Conservation (phyloP, 768 basidiomycete species). For the Tulasnella calospora region DNA sequence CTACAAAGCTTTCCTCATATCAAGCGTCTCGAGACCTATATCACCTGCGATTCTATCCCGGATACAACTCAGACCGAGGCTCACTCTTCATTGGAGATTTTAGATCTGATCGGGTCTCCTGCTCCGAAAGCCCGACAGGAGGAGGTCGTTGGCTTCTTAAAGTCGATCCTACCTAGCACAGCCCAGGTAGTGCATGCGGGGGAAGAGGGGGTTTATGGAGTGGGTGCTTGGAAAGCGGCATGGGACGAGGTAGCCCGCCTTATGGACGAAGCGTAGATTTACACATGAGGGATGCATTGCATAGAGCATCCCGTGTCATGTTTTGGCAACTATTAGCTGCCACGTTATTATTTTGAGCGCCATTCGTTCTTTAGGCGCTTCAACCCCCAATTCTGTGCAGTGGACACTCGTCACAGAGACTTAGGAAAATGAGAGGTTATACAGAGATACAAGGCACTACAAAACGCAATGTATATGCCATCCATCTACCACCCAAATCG, state of each 20-base stretch:
- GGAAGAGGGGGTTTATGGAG: background rate
- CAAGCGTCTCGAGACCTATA: background rate
- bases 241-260: background rate
- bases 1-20: background rate
- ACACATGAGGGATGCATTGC: background rate
- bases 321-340: too few species aligned
- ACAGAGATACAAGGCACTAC: background rate
- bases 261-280: background rate
- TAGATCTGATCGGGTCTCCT: background rate
- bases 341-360: too few species aligned
- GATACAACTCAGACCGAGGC: background rate
- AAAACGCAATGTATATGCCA: background rate
- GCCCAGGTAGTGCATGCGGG: background rate
- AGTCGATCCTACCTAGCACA: background rate
- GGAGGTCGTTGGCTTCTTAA: background rate
- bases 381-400: background rate
- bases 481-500: slow-evolving; percentile 49
- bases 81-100: background rate
- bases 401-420: background rate
- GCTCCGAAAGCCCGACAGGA: background rate
- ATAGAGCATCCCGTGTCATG: too few species aligned
- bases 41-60: background rate
- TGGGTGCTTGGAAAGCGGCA: background rate
- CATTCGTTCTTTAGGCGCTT: too few species aligned
- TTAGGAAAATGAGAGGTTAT: background rate